These are phyloP conservation scores for Globisporangium abappressorium DNA, from an alignment of 352 stramenopile genomes.

Conservation along the genomic window DNA sequence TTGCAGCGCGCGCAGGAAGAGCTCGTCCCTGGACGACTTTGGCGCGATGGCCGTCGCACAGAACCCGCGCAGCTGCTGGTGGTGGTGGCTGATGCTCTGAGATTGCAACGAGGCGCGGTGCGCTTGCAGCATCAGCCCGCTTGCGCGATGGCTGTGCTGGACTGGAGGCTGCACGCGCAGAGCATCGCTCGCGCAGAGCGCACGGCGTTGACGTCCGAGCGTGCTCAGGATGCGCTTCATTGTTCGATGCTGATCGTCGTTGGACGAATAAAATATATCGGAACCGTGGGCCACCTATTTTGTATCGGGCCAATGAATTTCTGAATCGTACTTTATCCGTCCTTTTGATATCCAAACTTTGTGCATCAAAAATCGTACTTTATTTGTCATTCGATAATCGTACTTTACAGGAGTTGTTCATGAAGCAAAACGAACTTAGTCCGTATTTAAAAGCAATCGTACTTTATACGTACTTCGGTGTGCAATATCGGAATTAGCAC, in stretches of 20 bases:
- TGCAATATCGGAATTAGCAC: neutral
- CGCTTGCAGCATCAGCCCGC: neutral
- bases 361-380: neutral
- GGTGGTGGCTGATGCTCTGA: neutral
- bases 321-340: slow-evolving; percentile 2
- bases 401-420: no score
- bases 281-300: slow-evolving; percentile 9
- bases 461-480: neutral
- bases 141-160: neutral
- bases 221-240: slow-evolving; percentile 12
- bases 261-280: no score
- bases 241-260: neutral
- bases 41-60: slow-evolving; percentile 11
- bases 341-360: no score
- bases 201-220: neutral
- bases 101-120: neutral
- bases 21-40: slow-evolving; percentile 40
- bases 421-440: no score
- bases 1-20: slow-evolving; percentile 53
- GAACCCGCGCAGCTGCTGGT: slow-evolving; percentile 4
- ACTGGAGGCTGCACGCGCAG: neutral
- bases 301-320: slow-evolving; percentile 1
- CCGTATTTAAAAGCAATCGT: neutral
- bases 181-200: neutral
- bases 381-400: no score